Base-by-base conservation (phyloP, 2,329 filamentous ascomycete species). In the Pseudogymnoascus sp. region DNA sequence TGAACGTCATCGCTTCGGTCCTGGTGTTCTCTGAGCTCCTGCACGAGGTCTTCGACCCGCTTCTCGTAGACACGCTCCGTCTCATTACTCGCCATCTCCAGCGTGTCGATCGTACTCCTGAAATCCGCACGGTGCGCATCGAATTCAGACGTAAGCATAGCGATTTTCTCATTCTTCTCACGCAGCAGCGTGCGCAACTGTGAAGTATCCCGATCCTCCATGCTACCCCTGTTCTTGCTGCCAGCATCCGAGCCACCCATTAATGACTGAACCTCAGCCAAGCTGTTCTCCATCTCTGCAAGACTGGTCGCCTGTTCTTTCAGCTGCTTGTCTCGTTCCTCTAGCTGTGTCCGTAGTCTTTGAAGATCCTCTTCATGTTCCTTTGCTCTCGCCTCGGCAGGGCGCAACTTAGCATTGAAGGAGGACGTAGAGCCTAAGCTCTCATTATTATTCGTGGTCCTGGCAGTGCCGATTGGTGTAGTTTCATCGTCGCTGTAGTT, bases 111-210 rank as follows among this genome's bases (percentile, higher is more conserved):
- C 16, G 95, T 99, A 75, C 91, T 96, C 68, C 95, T 83, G 77
- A 99, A 99, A 75, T 99, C 95, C 16, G 95, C 93, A 64, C 95
- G 85, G 73, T 99, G 93, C 8, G 89, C 86, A 73, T 99, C 95
- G 70, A 99, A 99, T 73, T 99, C 95, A 7, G 90, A 86, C 0
- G 93, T 97, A 69, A 99, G 83, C 81, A 93, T 88, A 25, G 89
- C 87, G 68, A 99, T 97, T 79, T 93, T 96, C 64, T 99, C 95
- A 71, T 97, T 97, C 82, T 96, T 97, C 77, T 99, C 95, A 23
- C 91, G 84, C 62, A 99, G 78, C 69, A 96, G 77, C n/a, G 88
- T 84, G 62, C 93, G 87, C 64, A 99, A 80, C 72, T 96, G 89
- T 4, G 83, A 74, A 1, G 87, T 82, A 73, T 96, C 93, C 68